Conservation (phyloP, 1,139 yeast genomes). For the Candida sp. region DNA sequence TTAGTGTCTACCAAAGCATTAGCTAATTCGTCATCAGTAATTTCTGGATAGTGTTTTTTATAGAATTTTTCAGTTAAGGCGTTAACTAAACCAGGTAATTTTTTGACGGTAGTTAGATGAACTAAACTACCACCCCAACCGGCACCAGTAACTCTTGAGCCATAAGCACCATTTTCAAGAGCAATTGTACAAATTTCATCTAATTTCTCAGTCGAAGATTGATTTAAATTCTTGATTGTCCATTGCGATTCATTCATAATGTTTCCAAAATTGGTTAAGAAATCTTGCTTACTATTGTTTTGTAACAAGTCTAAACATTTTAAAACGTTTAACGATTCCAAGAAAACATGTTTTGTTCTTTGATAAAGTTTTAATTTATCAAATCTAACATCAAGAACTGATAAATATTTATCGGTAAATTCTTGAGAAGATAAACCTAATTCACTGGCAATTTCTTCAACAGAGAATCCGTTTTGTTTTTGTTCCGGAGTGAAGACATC, state of each 20-base stretch:
- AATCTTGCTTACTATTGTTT: conserved; percentile 13
- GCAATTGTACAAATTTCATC: conserved; percentile 55
- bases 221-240: conserved; percentile 46
- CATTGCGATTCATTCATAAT: conserved; percentile 60
- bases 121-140: conserved; percentile 80
- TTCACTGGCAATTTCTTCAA: conserved; percentile 45
- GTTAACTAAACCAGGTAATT: conserved; percentile 37
- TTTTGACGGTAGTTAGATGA: conserved; percentile 52
- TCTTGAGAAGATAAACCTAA: conserved; percentile 43
- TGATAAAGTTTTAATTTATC: conserved; percentile 53
- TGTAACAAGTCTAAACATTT: conserved; percentile 42
- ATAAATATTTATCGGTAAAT: conserved; percentile 43
- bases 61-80: conserved; percentile 53
- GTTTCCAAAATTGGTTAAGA: conserved; percentile 43
- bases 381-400: conserved; percentile 56
- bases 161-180: conserved; percentile 52
- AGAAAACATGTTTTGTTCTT: conserved; percentile 60
- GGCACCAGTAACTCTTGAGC: conserved; percentile 77
- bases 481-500: conserved; percentile 25
- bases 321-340: conserved; percentile 62
- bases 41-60: conserved; percentile 43
- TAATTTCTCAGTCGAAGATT: conserved; percentile 55
- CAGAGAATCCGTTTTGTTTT: conserved; percentile 45
- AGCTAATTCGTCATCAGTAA: conserved; percentile 39
- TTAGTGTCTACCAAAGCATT: conserved; percentile 56